Evolutionary conservation across 225 moss, liverwort and hornwort genomes (phyloP), one percentile per base, ranked within the genome.

Genomic region (Bryum argenteum): DNA sequence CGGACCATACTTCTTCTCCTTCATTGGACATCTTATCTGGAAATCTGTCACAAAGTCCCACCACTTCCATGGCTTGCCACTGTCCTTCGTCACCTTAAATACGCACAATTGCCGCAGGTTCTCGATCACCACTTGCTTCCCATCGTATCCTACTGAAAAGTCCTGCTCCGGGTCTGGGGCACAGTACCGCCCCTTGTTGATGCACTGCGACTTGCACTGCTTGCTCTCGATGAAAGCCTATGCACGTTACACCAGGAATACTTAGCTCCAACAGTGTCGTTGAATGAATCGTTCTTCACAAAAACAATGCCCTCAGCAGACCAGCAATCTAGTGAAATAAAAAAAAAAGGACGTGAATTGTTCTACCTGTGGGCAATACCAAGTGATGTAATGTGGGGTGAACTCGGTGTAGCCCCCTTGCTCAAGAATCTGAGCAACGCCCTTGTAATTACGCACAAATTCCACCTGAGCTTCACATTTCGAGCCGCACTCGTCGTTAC

Each of bases 41-140:
- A 93, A 91, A 54, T 93, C 93, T 1, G 93, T 93, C 22, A 93
- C 93, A 22, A 89, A 93, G 66, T 91, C 89, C 93, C 93, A 93
- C 93, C 93, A 93, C 21, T 77, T 71, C 93, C 93, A 93, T 1
- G 93, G 86, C 63, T 73, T 84, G 0, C 70, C 37, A 9, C n/a
- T 66, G 0, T 85, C 73, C 4, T 80, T 85, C 1, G 91, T 58
- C 37, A 88, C 86, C 51, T 83, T 71, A 61, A 64, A 91, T 13
- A 93, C 93, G 59, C 93, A 93, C 16, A 93, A 65, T 65, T 93
- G 93, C 54, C 93, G 74, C 66, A 93, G 79, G 51, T 93, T 93
- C 74, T 93, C 91, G 8, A 71, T 66, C 21, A 93, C 93, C 40
- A 93, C 93, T 45, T 91, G 84, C 72, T 91, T 93, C 20, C 93